phyloP scores from a whole-genome alignment of 441 rosid species.

The Biscutella laevigata region DNA sequence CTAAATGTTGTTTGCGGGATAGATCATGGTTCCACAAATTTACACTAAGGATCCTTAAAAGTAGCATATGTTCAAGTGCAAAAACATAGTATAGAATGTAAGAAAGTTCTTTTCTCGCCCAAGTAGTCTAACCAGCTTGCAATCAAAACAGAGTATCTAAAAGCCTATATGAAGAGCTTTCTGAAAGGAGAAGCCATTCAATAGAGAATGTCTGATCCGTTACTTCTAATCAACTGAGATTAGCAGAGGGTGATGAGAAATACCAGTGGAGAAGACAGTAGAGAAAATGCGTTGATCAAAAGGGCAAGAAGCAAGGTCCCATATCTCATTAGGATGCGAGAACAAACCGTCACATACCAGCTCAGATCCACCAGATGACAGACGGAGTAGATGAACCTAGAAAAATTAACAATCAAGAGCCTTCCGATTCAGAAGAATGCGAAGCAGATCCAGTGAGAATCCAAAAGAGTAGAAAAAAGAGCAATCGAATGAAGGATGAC shows the following conservation, averaged over 20 bases:
- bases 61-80: too few relatives aligned
- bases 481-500: slow-evolving; percentile 17
- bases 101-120: too few relatives aligned
- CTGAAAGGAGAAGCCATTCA: not conserved
- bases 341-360: slow-evolving; percentile 81
- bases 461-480: not conserved
- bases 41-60: too few relatives aligned
- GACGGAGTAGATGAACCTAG: slow-evolving; percentile 77
- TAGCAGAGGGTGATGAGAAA: not conserved
- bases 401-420: slow-evolving; percentile 6
- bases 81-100: too few relatives aligned
- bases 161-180: too few relatives aligned
- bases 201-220: not conserved
- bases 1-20: not conserved
- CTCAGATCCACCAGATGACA: slow-evolving; percentile 80
- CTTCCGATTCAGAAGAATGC: slow-evolving; percentile 17
- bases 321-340: slow-evolving; percentile 84
- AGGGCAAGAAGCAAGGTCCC: slow-evolving; percentile 79
- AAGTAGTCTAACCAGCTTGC: too few relatives aligned
- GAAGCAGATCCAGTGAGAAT: not conserved
- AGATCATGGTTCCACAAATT: not conserved
- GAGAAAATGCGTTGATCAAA: slow-evolving; percentile 92
- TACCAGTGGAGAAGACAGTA: slow-evolving; percentile 73
- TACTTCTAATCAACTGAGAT: not conserved
- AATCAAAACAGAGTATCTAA: too few relatives aligned